Evolutionary conservation across 176 grass and related monocot genomes (phyloP), one percentile per base, ranked within the genome.

Genomic region (Carex scoparia): DNA sequence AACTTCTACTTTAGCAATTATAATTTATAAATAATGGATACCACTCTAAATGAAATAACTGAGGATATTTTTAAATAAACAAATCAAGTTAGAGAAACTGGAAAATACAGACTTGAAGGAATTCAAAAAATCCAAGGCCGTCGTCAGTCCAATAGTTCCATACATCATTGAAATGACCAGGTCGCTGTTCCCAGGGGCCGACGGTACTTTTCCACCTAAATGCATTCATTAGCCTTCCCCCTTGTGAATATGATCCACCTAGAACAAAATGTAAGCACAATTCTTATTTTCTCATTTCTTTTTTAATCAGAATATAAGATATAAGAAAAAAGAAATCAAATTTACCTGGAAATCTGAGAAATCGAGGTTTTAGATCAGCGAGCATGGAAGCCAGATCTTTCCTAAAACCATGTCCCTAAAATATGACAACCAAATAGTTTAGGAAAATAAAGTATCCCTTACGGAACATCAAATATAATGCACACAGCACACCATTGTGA

Each of bases 71-170:
- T 31, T 56, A 72, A 72, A 72, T 48, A 46, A 44, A 49, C 69
- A 48, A 46, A 48, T 72, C 8, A 72, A 72, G 40, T 72, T 48
- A 72, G 38, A 63, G 61, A 63, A 63, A 49, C 7, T 11, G 0
- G 27, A 46, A 11, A 64, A 76, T 84, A 89, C 87, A 82, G 62
- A 95, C 93, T 90, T 94, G 93, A 85, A 98, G 95, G 59, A 92
- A 98, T 84, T 98, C 95, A 83, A 92, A 98, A 84, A 92, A 91
- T 65, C 95, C 95, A 71, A 95, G 86, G 72, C 93, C 95, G 88
- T 98, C 88, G 57, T 98, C 95, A 77, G 91, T 94, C 95, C 93
- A 98, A 72, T 98, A 98, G 23, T 81, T 88, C 93, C 95, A 98
- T 69, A 82, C 88, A 93, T 93, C 95, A 72, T 93, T 91, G 55